Conservation (phyloP, 202 grass and related monocot genomes). For the Zoysia matrella region DNA sequence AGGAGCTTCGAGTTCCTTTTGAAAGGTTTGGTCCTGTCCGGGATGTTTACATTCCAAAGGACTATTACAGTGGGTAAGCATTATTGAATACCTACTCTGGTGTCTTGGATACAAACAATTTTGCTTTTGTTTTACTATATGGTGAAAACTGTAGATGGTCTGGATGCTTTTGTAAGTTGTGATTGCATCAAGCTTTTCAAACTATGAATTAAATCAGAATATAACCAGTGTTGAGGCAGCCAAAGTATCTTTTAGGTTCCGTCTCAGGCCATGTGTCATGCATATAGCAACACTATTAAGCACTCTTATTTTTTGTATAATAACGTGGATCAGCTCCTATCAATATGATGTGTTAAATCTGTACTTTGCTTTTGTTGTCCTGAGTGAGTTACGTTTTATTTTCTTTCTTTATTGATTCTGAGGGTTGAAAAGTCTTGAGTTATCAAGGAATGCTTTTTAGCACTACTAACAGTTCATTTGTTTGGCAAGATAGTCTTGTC, state of each 20-base stretch:
- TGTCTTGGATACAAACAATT: background rate
- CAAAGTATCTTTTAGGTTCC: conserved; percentile 19
- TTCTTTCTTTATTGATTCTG: conserved; percentile 47
- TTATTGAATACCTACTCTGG: conserved; percentile 12
- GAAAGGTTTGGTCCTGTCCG: conserved; percentile 39
- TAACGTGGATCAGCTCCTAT: conserved; percentile 2
- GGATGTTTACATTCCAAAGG: conserved; percentile 98
- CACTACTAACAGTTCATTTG: conserved; percentile 73
- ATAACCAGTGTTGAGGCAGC: conserved; percentile 3
- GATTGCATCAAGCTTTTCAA: conserved; percentile 2
- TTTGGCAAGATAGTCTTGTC: conserved; percentile 77
- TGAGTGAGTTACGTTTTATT: conserved; percentile 38
- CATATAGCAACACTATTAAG: background rate
- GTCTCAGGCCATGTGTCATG: background rate
- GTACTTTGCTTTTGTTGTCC: conserved; percentile 23
- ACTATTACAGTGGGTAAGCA: conserved; percentile 87
- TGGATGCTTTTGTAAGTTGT: background rate
- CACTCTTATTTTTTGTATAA: background rate
- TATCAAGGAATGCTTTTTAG: conserved; percentile 59
- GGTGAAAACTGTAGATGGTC: background rate
- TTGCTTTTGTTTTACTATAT: background rate
- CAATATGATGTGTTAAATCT: background rate
- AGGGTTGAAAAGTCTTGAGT: conserved; percentile 61
- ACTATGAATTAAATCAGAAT: background rate
- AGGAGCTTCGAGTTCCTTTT: conserved; percentile 89